A percentile compares a stretch with the other conserved stretches of the same genome.
Conservation (phyloP, 2,329 filamentous ascomycete species). For the Aphanocladium album region DNA sequence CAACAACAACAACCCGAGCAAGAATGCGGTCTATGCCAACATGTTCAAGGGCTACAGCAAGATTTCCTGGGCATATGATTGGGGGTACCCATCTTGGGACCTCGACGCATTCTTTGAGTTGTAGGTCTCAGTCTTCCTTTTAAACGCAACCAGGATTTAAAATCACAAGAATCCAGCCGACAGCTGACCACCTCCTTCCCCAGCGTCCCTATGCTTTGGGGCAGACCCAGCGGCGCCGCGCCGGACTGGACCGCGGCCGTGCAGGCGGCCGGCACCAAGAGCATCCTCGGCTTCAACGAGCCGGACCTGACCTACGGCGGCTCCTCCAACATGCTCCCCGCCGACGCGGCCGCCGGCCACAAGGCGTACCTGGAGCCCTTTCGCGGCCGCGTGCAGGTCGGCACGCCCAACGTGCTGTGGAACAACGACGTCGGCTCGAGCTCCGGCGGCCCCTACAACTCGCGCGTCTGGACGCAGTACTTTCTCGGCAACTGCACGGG, state of each 20-base stretch:
- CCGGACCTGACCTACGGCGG: not conserved
- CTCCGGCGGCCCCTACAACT: not conserved
- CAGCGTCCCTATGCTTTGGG: constrained; percentile 1
- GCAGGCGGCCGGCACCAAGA: not conserved
- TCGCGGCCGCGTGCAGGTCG: not conserved
- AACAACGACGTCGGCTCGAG: not conserved
- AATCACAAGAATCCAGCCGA: too few species aligned
- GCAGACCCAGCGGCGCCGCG: not conserved
- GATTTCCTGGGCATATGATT: not conserved
- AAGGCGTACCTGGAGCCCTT: not conserved
- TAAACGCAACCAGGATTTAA: not conserved
- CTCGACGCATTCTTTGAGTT: not conserved
- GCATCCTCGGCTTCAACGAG: constrained; percentile 2
- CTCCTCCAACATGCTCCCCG: not conserved
- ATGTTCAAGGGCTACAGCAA: not conserved
- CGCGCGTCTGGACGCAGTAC: not conserved
- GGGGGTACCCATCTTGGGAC: not conserved
- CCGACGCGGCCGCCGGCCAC: not conserved
- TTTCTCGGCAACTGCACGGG: not conserved
- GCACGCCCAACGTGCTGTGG: not conserved
- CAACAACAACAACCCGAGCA: constrained; percentile 3
- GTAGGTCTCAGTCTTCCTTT: not conserved
- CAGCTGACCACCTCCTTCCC: too few species aligned
- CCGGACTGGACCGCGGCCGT: not conserved
- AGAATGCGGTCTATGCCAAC: not conserved